phyloP scores from a whole-genome alignment of 129 eudicot species.

The Gnaphalium uliginosum region DNA sequence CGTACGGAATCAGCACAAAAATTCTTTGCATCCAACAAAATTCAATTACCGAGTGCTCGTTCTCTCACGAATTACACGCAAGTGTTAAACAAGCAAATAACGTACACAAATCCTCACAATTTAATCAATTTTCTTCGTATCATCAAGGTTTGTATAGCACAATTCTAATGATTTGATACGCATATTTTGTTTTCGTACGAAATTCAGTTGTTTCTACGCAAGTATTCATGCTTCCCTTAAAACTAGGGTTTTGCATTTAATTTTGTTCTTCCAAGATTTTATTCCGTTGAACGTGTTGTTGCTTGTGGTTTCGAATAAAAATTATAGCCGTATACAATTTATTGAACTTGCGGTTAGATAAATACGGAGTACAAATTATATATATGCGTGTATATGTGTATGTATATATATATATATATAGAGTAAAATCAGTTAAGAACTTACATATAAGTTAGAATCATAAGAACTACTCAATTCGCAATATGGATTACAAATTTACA shows the following conservation, averaged over 20 bases:
- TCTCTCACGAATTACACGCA: slow-evolving; percentile 1
- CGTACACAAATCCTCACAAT: slow-evolving; percentile 7
- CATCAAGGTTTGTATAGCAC: slow-evolving; percentile 26
- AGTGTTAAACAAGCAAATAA: slow-evolving; percentile 2
- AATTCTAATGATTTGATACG: background rate
- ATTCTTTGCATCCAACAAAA: background rate
- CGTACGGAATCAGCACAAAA: slow-evolving; percentile 10
- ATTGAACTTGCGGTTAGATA: background rate
- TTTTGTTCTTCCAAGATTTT: background rate
- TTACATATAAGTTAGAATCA: background rate
- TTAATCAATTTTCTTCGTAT: background rate
- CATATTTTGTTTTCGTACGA: background rate
- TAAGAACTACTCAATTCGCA: background rate
- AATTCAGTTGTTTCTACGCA: slow-evolving; percentile 5
- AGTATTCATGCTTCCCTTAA: slow-evolving; percentile 11
- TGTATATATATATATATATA: too few species aligned
- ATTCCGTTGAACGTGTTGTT: background rate
- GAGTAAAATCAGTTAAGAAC: too few species aligned
- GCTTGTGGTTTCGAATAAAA: background rate
- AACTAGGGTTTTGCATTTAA: slow-evolving; percentile 29
- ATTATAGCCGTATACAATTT: background rate
- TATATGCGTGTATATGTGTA: too few species aligned
- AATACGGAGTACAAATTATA: background rate
- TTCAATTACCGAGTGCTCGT: background rate
- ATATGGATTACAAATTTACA: background rate